A percentile compares a stretch with the other conserved stretches of the same genome.
Evolutionary conservation across 257 asterid genomes (phyloP).

Genomic region (Euphrasia confusa): DNA sequence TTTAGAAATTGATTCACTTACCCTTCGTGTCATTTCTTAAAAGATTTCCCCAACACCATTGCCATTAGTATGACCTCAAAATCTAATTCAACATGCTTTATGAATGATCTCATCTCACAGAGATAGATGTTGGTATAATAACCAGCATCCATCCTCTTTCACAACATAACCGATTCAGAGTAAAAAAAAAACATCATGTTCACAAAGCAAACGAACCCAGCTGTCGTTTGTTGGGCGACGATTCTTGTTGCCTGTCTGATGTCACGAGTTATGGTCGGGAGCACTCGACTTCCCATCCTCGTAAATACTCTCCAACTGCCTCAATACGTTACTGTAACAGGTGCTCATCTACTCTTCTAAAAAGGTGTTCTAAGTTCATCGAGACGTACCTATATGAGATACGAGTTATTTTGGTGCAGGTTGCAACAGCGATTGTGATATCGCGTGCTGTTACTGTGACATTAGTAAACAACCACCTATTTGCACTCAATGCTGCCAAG

Average conservation of each 20-base stretch:
- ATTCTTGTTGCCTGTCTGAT: conserved; percentile 21
- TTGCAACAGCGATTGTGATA: conserved; percentile 39
- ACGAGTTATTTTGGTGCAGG: conserved; percentile 28
- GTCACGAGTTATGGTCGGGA: conserved; percentile 12
- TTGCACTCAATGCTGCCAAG: conserved; percentile 42
- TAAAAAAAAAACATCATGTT: conserved; percentile 11
- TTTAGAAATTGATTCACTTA: no score
- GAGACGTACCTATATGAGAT: background rate
- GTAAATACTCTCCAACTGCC: conserved; percentile 27
- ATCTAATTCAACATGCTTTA: conserved; percentile 22
- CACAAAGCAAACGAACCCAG: conserved; percentile 5
- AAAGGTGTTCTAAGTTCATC: background rate
- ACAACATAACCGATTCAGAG: background rate
- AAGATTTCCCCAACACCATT: background rate
- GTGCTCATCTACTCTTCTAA: conserved; percentile 17
- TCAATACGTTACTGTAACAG: conserved; percentile 31
- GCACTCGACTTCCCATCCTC: conserved; percentile 27
- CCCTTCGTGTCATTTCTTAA: conserved; percentile 9
- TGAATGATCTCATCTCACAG: conserved; percentile 20
- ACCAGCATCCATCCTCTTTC: background rate
- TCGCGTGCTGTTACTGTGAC: conserved; percentile 52
- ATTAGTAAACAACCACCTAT: conserved; percentile 41
- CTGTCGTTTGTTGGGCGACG: conserved; percentile 11
- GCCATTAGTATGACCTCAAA: conserved; percentile 17
- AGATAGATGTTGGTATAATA: background rate